Evolutionary conservation across 2,329 filamentous ascomycete species (phyloP), one percentile per base, ranked within the genome.

Genomic region (Colletotrichum siamense): DNA sequence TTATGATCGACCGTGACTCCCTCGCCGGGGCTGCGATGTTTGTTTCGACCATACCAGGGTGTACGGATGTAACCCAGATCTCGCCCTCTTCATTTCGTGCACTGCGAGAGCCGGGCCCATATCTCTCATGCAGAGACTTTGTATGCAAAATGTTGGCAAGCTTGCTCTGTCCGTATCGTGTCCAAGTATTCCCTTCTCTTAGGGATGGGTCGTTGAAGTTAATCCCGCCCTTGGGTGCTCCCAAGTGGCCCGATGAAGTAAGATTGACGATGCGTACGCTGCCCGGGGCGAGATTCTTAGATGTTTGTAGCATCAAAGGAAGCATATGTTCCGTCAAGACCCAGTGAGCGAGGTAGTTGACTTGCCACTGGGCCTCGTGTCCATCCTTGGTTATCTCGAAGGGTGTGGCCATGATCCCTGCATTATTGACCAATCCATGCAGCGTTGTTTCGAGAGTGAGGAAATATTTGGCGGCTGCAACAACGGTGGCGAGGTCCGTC

Each of bases 61-160:
- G 68, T 12, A 71, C 57, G 13, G 57, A 44, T 18, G 68, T 49
- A 49, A 64, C 57, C 68, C 57, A 71, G 24, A 71, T 64, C n/a
- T 71, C 57, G 28, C 68, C 68, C 32, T 71, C 57, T 6, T 18
- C 4, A 32, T 52, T 34, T 59, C 8, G 55, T 18, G 57, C 55
- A 30, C 22, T 69, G 26, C 26, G 7, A 18, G 34, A 66, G 63
- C 32, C 32, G n/a, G 61, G 76, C 0, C 86, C 83, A 65, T 87
- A 85, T 22, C 80, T 82, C 22, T 79, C 77, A 2, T 87, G 83
- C 3, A 90, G 79, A 61, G 86, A 82, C 16, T 81, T 80, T 5
- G 86, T 80, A 79, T 86, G 88, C 5, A 89, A 80, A 6, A 89
- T 78, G 76, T 89, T 88, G 1, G 89, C 89, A 2, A 90, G 81